Evolutionary conservation across 2,329 filamentous ascomycete genomes (phyloP).

Genomic region (Dothideomycetes sp.): DNA sequence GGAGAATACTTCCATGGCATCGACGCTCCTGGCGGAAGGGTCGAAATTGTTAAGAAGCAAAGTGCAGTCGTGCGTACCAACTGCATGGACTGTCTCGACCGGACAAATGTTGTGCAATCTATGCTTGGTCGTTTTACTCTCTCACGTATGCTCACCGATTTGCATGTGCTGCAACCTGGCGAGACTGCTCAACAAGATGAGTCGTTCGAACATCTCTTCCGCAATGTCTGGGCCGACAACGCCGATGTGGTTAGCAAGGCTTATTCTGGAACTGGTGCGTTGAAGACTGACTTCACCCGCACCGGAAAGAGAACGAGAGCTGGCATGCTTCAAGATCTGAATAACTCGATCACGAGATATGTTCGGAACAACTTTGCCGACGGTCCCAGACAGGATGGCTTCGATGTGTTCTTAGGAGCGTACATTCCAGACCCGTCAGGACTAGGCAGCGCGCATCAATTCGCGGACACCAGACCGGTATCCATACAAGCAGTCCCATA

Average conservation of each 20-base stretch:
- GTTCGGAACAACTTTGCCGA: conserved; percentile 90
- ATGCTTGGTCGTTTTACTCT: conserved; percentile 88
- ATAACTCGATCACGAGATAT: conserved; percentile 82
- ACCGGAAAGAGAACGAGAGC: conserved; percentile 78
- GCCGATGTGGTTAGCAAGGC: conserved; percentile 87
- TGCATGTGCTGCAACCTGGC: conserved; percentile 66
- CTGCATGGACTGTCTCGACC: conserved; percentile 98
- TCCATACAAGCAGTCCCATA: conserved; percentile 93
- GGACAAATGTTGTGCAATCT: conserved; percentile 95
- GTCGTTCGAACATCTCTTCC: conserved; percentile 81
- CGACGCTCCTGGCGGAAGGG: conserved; percentile 67
- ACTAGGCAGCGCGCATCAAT: conserved; percentile 62
- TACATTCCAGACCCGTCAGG: conserved; percentile 66
- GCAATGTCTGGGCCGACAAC: conserved; percentile 97
- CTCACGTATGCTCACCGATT: conserved; percentile 76
- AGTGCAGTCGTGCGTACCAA: conserved; percentile 91
- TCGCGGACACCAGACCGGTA: conserved; percentile 74
- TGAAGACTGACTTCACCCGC: conserved; percentile 98
- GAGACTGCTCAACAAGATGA: conserved; percentile 70
- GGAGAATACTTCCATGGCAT: conserved; percentile 91
- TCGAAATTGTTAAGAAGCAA: conserved; percentile 74
- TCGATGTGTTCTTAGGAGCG: conserved; percentile 82
- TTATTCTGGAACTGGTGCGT: conserved; percentile 89
- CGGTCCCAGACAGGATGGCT: conserved; percentile 87
- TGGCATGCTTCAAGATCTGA: conserved; percentile 75